These are phyloP conservation scores for Beauveria scarabaeidicola DNA, from an alignment of 2,329 filamentous ascomycete species.

Conservation along the genomic window DNA sequence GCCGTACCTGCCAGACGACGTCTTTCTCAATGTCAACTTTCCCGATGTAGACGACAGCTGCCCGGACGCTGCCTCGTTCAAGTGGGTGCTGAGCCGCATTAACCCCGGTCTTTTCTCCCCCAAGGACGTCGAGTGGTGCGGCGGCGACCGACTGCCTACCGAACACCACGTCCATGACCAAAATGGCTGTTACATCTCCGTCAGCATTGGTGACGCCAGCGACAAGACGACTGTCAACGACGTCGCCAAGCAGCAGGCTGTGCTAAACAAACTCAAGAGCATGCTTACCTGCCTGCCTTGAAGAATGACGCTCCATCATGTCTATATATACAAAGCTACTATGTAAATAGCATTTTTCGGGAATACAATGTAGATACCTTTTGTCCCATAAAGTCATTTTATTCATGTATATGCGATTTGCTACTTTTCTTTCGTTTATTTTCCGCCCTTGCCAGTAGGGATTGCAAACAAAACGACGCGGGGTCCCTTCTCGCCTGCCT, in stretches of 20 bases:
- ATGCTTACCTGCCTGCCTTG: constrained; percentile 22
- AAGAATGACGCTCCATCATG: neutral
- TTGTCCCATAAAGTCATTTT: neutral
- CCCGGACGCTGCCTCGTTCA: constrained; percentile 43
- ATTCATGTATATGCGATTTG: constrained; percentile 3
- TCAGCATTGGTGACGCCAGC: constrained; percentile 52
- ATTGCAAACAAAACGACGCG: constrained; percentile 48
- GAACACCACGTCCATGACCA: constrained; percentile 45
- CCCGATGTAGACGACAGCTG: constrained; percentile 44
- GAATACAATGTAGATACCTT: neutral
- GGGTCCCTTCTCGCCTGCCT: constrained; percentile 39
- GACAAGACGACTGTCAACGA: constrained; percentile 47
- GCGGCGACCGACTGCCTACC: constrained; percentile 44
- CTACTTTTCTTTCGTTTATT: constrained; percentile 23
- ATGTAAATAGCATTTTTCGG: neutral
- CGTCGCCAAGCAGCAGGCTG: constrained; percentile 19
- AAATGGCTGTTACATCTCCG: constrained; percentile 50
- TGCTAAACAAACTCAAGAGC: constrained; percentile 24
- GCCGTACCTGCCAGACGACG: constrained; percentile 53
- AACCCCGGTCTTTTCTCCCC: constrained; percentile 43
- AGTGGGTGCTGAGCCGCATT: constrained; percentile 56
- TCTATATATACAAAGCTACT: neutral
- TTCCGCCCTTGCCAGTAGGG: constrained; percentile 43
- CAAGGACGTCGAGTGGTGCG: constrained; percentile 51
- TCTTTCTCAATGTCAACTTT: constrained; percentile 65